Evolutionary conservation across 2,329 filamentous ascomycete genomes (phyloP).

Genomic region (Pseudogymnoascus sp.): DNA sequence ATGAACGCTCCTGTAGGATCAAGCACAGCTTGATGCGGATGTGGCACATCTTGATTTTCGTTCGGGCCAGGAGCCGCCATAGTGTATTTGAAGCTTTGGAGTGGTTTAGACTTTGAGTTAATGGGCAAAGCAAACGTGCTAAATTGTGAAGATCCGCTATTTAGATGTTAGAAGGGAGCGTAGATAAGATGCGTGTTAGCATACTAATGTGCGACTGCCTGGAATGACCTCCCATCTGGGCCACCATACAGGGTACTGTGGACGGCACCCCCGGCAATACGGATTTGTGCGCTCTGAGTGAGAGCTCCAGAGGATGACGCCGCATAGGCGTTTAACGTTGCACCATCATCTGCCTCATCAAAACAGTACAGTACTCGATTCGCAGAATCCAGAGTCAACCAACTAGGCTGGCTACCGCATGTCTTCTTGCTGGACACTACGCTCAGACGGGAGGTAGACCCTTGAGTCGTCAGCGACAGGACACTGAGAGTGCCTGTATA

Average conservation of each 20-base stretch:
- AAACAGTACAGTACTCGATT: slow-evolving; percentile 23
- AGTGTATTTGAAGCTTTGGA: slow-evolving; percentile 5
- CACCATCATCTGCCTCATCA: slow-evolving; percentile 18
- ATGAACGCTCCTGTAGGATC: slow-evolving; percentile 42
- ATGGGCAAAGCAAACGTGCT: slow-evolving; percentile 11
- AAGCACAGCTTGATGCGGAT: slow-evolving; percentile 42
- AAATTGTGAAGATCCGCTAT: slow-evolving; percentile 12
- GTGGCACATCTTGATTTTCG: slow-evolving; percentile 35
- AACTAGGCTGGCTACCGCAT: slow-evolving; percentile 10
- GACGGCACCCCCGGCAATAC: slow-evolving; percentile 16
- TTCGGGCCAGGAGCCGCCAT: slow-evolving; percentile 11
- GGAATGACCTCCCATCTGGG: slow-evolving; percentile 9
- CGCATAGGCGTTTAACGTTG: neutral
- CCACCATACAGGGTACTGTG: slow-evolving; percentile 16
- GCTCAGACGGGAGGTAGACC: neutral
- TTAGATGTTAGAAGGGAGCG: slow-evolving; percentile 12
- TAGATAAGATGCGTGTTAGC: slow-evolving; percentile 12
- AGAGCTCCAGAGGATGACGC: neutral
- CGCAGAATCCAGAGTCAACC: slow-evolving; percentile 20
- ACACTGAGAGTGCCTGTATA: neutral
- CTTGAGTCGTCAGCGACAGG: neutral
- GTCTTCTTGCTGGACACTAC: neutral
- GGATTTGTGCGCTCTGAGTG: neutral
- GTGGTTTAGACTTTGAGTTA: slow-evolving; percentile 13
- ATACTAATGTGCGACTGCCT: slow-evolving; percentile 28